A percentile compares a stretch with the other conserved stretches of the same genome.
phyloP scores from a whole-genome alignment of 148 eudicot genomes.

The Heliamphora exappendiculata region DNA sequence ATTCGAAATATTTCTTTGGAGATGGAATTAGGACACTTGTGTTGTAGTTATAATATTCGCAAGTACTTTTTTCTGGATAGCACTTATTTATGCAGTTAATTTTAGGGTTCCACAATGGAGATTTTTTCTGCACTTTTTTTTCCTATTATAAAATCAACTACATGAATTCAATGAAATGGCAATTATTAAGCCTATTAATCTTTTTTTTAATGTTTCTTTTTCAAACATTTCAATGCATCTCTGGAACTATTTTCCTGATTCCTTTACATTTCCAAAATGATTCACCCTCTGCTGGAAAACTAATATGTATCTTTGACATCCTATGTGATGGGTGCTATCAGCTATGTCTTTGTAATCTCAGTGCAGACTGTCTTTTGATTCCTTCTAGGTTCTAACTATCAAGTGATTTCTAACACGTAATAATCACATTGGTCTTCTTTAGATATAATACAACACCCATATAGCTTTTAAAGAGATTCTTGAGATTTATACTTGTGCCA shows the following conservation, averaged over 20 bases:
- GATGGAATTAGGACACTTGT: background rate
- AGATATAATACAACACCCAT: background rate
- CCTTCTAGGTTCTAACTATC: background rate
- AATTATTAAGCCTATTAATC: too few species aligned
- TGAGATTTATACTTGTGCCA: too few species aligned
- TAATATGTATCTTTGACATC: background rate
- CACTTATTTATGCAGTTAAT: background rate
- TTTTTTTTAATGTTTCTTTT: too few species aligned
- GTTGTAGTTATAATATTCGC: background rate
- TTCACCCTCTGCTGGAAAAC: background rate
- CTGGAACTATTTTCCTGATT: too few species aligned
- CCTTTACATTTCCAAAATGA: too few species aligned
- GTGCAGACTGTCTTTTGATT: background rate
- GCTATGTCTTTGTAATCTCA: background rate
- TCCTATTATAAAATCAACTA: background rate
- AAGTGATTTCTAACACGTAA: background rate
- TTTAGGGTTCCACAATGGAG: background rate
- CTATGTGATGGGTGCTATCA: too few species aligned
- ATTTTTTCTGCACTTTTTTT: background rate
- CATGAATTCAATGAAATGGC: background rate
- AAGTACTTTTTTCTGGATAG: background rate
- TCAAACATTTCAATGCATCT: too few species aligned
- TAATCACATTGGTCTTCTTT: background rate
- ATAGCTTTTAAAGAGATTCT: background rate
- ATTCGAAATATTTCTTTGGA: background rate